Base-by-base conservation (phyloP, 2,329 filamentous ascomycete species). In the Neocatenulostroma microsporum region DNA sequence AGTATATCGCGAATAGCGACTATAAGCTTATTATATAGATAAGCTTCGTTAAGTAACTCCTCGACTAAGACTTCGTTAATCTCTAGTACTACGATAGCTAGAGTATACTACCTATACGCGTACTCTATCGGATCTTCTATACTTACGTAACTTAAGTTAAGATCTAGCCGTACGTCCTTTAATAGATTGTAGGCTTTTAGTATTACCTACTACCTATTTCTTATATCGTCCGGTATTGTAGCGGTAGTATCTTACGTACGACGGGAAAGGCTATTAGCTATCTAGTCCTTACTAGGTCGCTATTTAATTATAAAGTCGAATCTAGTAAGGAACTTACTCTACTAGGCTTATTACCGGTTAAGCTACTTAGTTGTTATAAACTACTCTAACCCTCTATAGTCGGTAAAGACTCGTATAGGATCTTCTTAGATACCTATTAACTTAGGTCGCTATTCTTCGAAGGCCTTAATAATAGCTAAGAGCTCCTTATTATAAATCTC, bases 401-500 rank as follows among this genome's bases (percentile, higher is more conserved):
- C 42, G 3, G 45, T 53, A 18, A 51, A 37, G 1, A 62, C 44
- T 19, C 5, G 21, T 20, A 9, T 13, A 23, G 7, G 19, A 5
- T 23, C 9, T 9, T 13, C 10, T 6, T 14, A 15, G 9, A 15
- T 39, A 39, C 9, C 12, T 13, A 11, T 6, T 14, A 15, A 11
- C 12, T 39, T 34, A 10, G 21, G 15, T 23, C 30, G 31, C 27
- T 48, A 40, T 13, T 45, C 5, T 48, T 41, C 57, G 25, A 27
- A 13, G 52, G 24, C 32, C 54, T 30, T 12, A 58, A 46, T 11
- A 21, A 64, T 56, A 3, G 55, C 53, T 7, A 62, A 31, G 1
- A 64, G 42, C 46, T 62, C 57, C 34, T 62, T 60, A 33, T 63
- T 42, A 32, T 62, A 47, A 8, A 60, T 60, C 11, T 56, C 26